Conservation (phyloP, 1,284 basidiomycete species). For the Anthracocystis walkeri region DNA sequence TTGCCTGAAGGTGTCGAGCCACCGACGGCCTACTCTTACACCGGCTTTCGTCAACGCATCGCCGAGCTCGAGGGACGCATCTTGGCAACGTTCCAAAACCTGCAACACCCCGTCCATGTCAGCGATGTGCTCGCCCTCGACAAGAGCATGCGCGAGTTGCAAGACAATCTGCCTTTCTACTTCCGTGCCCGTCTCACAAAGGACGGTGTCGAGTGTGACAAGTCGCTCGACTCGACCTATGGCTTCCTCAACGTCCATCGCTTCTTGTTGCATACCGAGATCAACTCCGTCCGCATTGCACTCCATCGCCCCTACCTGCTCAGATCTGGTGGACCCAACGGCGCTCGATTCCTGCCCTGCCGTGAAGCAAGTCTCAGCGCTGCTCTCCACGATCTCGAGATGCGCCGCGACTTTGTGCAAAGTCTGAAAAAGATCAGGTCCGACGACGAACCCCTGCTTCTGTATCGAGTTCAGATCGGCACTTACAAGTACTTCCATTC, state of each 20-base stretch:
- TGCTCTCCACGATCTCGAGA: slow-evolving; percentile 56
- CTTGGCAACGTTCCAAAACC: slow-evolving; percentile 44
- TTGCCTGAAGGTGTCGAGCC: slow-evolving; percentile 46
- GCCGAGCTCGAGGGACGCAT: slow-evolving; percentile 49
- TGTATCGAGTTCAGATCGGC: slow-evolving; percentile 54
- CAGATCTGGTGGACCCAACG: slow-evolving; percentile 47
- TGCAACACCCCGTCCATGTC: slow-evolving; percentile 48
- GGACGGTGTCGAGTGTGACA: slow-evolving; percentile 46
- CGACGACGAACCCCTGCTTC: slow-evolving; percentile 26
- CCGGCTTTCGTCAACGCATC: slow-evolving; percentile 50
- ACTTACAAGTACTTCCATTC: slow-evolving; percentile 64
- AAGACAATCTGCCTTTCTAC: slow-evolving; percentile 59
- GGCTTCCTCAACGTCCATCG: slow-evolving; percentile 61
- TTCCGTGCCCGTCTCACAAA: slow-evolving; percentile 42
- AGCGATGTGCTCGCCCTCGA: slow-evolving; percentile 58
- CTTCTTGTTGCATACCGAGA: slow-evolving; percentile 60
- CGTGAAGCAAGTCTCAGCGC: slow-evolving; percentile 58
- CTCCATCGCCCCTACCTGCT: slow-evolving; percentile 63
- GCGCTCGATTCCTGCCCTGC: slow-evolving; percentile 46
- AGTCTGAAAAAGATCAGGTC: slow-evolving; percentile 24
- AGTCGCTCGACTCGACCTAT: slow-evolving; percentile 52
- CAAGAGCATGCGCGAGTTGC: slow-evolving; percentile 41
- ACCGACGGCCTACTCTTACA: slow-evolving; percentile 51
- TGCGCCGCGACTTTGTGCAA: slow-evolving; percentile 53
- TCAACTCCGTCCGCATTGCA: slow-evolving; percentile 55